Percentiles rank a stretch among this genome's conserved stretches.
Conservation (phyloP, 176 grass and related monocot genomes). For the Carex myosuroides region DNA sequence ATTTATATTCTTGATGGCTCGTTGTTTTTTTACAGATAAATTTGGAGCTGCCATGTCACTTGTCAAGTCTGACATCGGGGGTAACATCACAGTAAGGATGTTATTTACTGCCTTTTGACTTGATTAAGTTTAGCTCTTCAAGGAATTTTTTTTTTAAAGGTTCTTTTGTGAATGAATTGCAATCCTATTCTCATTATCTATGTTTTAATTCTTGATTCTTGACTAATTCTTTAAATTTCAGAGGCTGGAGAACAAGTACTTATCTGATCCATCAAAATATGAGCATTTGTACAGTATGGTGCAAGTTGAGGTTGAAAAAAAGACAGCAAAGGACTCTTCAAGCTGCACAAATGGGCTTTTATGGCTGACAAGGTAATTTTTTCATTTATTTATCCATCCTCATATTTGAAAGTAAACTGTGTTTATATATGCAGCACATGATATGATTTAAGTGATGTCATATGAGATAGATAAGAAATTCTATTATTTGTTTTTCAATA, state of each 20-base stretch:
- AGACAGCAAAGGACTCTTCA: conserved; percentile 76
- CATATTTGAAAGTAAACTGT: not conserved
- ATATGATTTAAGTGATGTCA: not conserved
- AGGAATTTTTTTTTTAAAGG: not conserved
- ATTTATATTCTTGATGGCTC: not conserved
- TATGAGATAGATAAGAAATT: not conserved
- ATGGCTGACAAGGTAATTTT: conserved; percentile 81
- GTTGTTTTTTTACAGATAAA: conserved; percentile 48
- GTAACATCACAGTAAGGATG: conserved; percentile 84
- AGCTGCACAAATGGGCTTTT: conserved; percentile 98
- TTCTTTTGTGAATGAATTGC: not conserved
- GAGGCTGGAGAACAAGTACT: conserved; percentile 86
- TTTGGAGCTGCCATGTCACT: conserved; percentile 95
- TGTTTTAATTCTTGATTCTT: not conserved
- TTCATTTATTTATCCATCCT: not conserved
- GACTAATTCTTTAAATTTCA: conserved; percentile 23
- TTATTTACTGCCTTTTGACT: conserved; percentile 7
- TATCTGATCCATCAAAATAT: conserved; percentile 67
- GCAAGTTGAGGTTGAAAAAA: conserved; percentile 81
- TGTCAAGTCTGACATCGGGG: conserved; percentile 86
- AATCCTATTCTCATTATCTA: not conserved
- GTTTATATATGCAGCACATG: not conserved
- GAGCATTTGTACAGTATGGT: conserved; percentile 77
- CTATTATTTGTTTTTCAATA: conserved; percentile 7
- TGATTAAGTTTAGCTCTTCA: not conserved